A percentile compares a stretch with the other conserved stretches of the same genome.
These are phyloP conservation scores for Ceratocystis alfenasii DNA, from an alignment of 2,329 filamentous ascomycete genomes.

Conservation along the genomic window DNA sequence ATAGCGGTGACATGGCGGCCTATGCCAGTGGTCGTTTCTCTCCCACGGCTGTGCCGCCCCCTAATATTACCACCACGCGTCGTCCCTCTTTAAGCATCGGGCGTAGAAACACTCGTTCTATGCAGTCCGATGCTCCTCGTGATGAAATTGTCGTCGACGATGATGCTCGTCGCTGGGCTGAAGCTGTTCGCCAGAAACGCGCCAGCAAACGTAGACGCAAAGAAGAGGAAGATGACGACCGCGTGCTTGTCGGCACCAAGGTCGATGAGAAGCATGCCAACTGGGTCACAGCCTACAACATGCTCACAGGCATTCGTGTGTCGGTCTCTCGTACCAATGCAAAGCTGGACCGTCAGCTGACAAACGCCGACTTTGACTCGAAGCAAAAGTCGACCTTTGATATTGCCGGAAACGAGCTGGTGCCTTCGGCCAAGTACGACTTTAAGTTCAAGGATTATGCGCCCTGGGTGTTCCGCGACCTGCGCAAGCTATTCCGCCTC, in stretches of 20 bases:
- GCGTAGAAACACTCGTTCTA: constrained; percentile 68
- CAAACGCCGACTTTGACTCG: constrained; percentile 80
- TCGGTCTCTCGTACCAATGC: constrained; percentile 93
- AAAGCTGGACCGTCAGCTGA: constrained; percentile 83
- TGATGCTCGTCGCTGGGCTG: constrained; percentile 82
- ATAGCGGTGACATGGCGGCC: constrained; percentile 56
- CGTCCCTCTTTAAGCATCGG: constrained; percentile 74
- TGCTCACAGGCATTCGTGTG: constrained; percentile 97
- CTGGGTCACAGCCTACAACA: constrained; percentile 97
- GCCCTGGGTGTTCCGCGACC: constrained; percentile 95
- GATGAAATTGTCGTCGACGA: constrained; percentile 82
- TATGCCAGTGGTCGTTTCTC: constrained; percentile 74
- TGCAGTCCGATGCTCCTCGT: constrained; percentile 70
- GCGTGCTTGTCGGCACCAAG: constrained; percentile 90
- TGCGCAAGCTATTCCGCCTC: constrained; percentile 75
- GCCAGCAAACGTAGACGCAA: constrained; percentile 73
- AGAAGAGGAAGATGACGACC: constrained; percentile 83
- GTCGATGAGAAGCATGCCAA: constrained; percentile 96
- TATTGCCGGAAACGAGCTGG: constrained; percentile 90
- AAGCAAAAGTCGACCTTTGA: constrained; percentile 93
- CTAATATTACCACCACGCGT: constrained; percentile 41
- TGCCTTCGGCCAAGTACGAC: constrained; percentile 96
- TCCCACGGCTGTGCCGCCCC: constrained; percentile 34
- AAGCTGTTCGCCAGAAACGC: constrained; percentile 81
- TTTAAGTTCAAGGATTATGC: constrained; percentile 99